Conservation (phyloP, 2,329 filamentous ascomycete species). For the Triangularia verruculosa region DNA sequence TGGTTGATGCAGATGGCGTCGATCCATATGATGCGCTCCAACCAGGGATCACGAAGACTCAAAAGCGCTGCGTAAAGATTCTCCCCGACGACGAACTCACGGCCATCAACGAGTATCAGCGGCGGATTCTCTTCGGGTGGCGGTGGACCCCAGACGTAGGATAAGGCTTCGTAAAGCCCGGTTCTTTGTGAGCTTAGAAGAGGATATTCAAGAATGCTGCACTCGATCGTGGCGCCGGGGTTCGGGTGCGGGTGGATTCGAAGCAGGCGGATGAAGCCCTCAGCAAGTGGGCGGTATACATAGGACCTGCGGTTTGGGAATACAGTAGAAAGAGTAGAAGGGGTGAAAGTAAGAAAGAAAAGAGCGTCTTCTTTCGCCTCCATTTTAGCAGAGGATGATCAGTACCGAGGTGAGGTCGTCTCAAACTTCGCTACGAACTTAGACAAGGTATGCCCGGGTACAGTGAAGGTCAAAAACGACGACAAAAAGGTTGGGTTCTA, state of each 20-base stretch:
- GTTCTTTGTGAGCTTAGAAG: neutral
- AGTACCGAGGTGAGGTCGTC: neutral
- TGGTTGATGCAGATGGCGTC: constrained; percentile 3
- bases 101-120: neutral
- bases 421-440: neutral
- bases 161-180: neutral
- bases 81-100: neutral
- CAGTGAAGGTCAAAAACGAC: too few species aligned
- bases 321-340: neutral
- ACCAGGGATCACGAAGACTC: neutral
- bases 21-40: neutral
- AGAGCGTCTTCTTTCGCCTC: neutral
- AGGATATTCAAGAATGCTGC: neutral
- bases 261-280: neutral
- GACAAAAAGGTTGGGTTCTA: too few species aligned
- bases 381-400: neutral
- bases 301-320: neutral
- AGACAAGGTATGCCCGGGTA: too few species aligned
- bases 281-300: neutral
- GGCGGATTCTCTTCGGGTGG: neutral
- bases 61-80: neutral
- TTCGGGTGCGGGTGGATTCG: neutral
- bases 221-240: neutral
- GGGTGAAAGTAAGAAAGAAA: neutral
- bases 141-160: neutral